phyloP scores from a whole-genome alignment of 2,329 filamentous ascomycete genomes.

The Epichloe aotearoae region DNA sequence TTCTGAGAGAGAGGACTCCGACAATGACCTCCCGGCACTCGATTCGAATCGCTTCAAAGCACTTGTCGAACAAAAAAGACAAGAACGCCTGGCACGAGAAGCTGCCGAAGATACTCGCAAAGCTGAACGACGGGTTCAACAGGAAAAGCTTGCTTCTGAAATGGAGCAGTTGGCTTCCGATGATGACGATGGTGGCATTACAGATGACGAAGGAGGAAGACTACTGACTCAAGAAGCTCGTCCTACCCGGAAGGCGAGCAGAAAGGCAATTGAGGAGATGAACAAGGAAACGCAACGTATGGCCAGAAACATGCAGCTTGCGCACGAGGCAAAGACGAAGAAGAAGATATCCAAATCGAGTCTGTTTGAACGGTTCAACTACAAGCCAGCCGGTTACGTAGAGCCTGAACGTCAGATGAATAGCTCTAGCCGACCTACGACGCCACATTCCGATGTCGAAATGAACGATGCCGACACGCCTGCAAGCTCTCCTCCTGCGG shows the following conservation, averaged over 20 bases:
- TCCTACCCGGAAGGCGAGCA: constrained; percentile 75
- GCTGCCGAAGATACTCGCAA: constrained; percentile 39
- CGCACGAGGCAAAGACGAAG: constrained; percentile 78
- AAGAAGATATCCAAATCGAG: constrained; percentile 80
- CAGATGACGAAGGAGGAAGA: constrained; percentile 49
- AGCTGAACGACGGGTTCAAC: constrained; percentile 27
- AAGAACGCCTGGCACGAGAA: constrained; percentile 56
- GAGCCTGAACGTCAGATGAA: constrained; percentile 11
- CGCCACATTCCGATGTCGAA: constrained; percentile 40
- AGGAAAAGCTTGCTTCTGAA: constrained; percentile 22
- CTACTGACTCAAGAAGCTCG: constrained; percentile 56
- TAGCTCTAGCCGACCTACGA: constrained; percentile 43
- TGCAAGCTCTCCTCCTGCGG: constrained; percentile 52
- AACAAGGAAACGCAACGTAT: constrained; percentile 86
- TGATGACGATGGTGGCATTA: constrained; percentile 37
- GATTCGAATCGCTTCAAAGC: constrained; percentile 53
- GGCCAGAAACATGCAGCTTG: constrained; percentile 77
- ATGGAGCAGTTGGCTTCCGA: constrained; percentile 22
- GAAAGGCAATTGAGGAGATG: constrained; percentile 92
- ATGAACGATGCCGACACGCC: constrained; percentile 46
- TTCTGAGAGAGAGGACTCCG: constrained; percentile 26
- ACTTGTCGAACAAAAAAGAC: constrained; percentile 57
- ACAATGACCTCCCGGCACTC: constrained; percentile 32
- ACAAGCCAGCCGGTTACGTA: constrained; percentile 31
- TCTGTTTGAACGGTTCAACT: constrained; percentile 76